A percentile compares a stretch with the other conserved stretches of the same genome.
Conservation (phyloP, 768 basidiomycete genomes). For the Termitomyces sp. region DNA sequence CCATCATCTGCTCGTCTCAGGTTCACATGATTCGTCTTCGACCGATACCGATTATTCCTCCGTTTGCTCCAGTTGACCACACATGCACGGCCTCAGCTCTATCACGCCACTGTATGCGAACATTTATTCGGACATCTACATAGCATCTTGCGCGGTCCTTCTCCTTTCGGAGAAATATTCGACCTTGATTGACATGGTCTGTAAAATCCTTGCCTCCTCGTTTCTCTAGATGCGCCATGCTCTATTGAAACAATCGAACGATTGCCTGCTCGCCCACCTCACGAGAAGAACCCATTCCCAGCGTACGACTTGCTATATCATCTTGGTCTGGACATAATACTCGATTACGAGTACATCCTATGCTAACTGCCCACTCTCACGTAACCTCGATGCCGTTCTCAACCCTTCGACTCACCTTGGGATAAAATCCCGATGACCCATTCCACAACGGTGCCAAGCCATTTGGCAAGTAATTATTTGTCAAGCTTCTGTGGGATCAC, state of each 20-base stretch:
- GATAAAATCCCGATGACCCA: slow-evolving; percentile 15
- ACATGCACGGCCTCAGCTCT: slow-evolving; percentile 21
- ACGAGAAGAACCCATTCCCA: slow-evolving; percentile 18
- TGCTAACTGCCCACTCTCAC: no score
- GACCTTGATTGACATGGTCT: slow-evolving; percentile 34
- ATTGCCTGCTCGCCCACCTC: slow-evolving; percentile 26
- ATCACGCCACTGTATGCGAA: background rate
- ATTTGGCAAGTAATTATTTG: slow-evolving; percentile 23
- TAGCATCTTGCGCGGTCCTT: slow-evolving; percentile 24
- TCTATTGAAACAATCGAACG: slow-evolving; percentile 20
- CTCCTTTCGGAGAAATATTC: slow-evolving; percentile 38
- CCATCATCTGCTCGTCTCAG: slow-evolving; percentile 15
- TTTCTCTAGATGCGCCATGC: no score
- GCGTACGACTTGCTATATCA: slow-evolving; percentile 21
- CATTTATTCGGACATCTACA: background rate
- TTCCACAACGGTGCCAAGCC: background rate
- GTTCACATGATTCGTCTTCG: slow-evolving; percentile 46
- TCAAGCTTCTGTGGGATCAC: slow-evolving; percentile 23
- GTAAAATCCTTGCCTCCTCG: no score
- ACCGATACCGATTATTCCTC: slow-evolving; percentile 43
- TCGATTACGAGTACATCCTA: slow-evolving; percentile 16
- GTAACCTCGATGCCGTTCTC: no score
- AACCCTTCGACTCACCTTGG: no score
- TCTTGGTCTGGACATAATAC: slow-evolving; percentile 32
- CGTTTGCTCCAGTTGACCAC: slow-evolving; percentile 39